Percentiles rank a stretch among this genome's conserved stretches.
These are phyloP conservation scores for Hymenoscyphus fraxineus DNA, from an alignment of 2,329 filamentous ascomycete species.

Conservation along the genomic window DNA sequence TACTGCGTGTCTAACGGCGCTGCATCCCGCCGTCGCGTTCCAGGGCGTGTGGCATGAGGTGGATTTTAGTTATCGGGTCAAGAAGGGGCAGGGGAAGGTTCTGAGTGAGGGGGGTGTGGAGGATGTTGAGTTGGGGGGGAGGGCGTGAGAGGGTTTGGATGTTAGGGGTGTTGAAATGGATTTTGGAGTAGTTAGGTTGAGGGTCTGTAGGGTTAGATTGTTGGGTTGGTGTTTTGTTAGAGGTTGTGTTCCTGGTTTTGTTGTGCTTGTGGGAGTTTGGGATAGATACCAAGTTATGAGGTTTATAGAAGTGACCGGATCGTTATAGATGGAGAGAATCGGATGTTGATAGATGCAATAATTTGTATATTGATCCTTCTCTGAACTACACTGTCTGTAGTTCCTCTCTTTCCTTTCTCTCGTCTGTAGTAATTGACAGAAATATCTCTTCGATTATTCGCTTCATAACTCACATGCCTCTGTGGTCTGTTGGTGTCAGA, in stretches of 20 bases:
- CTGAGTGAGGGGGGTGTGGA: not conserved
- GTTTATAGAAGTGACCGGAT: not conserved
- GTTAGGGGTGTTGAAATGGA: not conserved
- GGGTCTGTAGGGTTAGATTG: not conserved
- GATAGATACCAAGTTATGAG: conserved; percentile 1
- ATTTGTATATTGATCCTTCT: not conserved
- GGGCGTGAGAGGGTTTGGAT: not conserved
- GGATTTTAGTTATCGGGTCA: conserved; percentile 13
- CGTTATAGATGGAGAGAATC: not conserved
- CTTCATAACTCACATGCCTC: too few species aligned
- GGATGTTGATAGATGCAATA: not conserved
- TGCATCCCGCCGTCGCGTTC: conserved; percentile 32
- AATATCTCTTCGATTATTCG: too few species aligned
- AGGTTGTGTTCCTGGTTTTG: not conserved
- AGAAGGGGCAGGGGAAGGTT: conserved; percentile 1
- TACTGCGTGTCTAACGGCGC: conserved; percentile 27
- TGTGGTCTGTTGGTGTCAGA: too few species aligned
- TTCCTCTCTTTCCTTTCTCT: too few species aligned
- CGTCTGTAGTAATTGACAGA: too few species aligned
- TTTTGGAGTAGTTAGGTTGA: not conserved
- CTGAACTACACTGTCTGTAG: too few species aligned
- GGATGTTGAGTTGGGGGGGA: not conserved
- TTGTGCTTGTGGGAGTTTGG: too few species aligned
- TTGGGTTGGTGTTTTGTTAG: not conserved
- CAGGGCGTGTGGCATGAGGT: conserved; percentile 17